Conservation (phyloP, 352 stramenopile species). For the Vaucheria bursata region DNA sequence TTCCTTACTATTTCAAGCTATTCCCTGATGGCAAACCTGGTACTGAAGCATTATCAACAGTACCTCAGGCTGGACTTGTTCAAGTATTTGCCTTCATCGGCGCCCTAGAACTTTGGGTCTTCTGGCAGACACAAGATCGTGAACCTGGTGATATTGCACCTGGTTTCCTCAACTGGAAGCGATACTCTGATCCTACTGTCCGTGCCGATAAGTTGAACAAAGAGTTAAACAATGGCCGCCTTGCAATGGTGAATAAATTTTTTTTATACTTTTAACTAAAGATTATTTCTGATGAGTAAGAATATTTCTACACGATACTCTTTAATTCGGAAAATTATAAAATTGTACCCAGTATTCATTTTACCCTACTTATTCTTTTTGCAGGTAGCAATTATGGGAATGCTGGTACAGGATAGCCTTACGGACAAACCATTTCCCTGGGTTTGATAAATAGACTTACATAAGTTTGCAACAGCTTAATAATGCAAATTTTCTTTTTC, state of each 20-base stretch:
- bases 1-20: constrained; percentile 10
- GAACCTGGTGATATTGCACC: constrained; percentile 2
- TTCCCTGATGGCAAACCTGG: not conserved
- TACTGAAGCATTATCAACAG: not conserved
- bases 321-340: not conserved
- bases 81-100: not conserved
- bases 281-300: not conserved
- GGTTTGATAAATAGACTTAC: too few species aligned
- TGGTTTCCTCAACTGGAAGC: constrained; percentile 4
- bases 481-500: too few species aligned
- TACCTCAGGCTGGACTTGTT: not conserved
- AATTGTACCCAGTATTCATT: not conserved
- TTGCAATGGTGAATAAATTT: not conserved
- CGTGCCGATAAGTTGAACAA: not conserved
- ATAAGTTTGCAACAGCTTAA: too few species aligned
- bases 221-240: not conserved
- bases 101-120: constrained; percentile 1
- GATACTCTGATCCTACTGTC: not conserved
- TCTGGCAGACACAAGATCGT: not conserved
- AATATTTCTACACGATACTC: not conserved
- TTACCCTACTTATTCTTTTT: not conserved
- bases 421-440: constrained; percentile 7
- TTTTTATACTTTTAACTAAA: not conserved
- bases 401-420: not conserved
- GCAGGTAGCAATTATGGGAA: not conserved